phyloP scores from a whole-genome alignment of 2,329 filamentous ascomycete genomes.

The Claviceps humidiphila region DNA sequence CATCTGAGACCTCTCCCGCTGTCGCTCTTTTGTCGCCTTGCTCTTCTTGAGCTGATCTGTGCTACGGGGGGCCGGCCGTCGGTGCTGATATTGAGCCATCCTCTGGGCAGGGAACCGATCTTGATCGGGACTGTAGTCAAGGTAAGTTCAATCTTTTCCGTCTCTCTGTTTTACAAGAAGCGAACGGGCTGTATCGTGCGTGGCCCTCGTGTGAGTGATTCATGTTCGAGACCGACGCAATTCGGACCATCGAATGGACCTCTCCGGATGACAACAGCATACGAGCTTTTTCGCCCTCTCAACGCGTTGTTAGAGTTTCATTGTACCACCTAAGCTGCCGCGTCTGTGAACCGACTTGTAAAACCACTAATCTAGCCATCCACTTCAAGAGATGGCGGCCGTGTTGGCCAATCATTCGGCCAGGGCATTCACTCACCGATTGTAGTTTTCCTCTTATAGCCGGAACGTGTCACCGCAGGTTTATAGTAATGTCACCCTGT shows the following conservation, averaged over 20 bases:
- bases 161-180: neutral
- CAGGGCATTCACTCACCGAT: neutral
- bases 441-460: neutral
- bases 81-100: neutral
- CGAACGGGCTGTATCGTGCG: neutral
- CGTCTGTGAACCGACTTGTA: neutral
- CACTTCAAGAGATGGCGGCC: neutral
- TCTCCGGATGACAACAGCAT: neutral
- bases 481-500: neutral
- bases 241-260: neutral
- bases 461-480: neutral
- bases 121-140: neutral
- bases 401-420: neutral
- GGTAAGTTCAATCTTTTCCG: no score
- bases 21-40: neutral
- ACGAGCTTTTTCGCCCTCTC: neutral
- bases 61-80: neutral
- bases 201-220: neutral
- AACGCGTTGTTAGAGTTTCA: neutral
- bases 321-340: neutral
- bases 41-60: neutral
- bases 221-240: neutral
- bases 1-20: slow-evolving; percentile 1
- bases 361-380: neutral
- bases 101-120: neutral